Percentiles rank a stretch among this genome's conserved stretches.
phyloP scores from a whole-genome alignment of 2,329 filamentous ascomycete genomes.

The Sporothrix protearum region DNA sequence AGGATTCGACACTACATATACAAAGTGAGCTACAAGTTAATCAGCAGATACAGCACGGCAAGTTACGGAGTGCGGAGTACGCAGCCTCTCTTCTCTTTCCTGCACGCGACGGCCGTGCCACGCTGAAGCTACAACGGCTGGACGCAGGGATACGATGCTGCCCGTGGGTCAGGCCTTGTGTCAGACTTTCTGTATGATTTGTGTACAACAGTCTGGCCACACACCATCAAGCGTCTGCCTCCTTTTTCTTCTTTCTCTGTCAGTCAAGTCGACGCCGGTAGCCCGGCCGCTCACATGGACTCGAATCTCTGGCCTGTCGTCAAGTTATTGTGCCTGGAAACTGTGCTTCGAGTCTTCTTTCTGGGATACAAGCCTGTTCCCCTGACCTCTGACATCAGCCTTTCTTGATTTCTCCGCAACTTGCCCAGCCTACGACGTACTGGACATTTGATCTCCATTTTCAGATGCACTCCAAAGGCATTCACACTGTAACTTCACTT shows the following conservation, averaged over 20 bases:
- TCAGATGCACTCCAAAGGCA: not conserved
- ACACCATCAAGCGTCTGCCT: not conserved
- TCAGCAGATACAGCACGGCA: not conserved
- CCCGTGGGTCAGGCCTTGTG: not conserved
- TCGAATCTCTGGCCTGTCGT: not conserved
- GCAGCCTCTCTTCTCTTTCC: not conserved
- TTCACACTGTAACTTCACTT: not conserved
- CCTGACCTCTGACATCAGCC: not conserved
- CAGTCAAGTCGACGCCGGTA: not conserved
- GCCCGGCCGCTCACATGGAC: not conserved
- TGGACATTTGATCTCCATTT: not conserved
- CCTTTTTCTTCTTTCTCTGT: not conserved
- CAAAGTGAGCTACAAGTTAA: not conserved
- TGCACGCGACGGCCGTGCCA: not conserved
- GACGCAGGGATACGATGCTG: not conserved
- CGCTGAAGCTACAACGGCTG: conserved; percentile 3
- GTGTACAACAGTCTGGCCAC: not conserved
- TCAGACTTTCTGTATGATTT: not conserved
- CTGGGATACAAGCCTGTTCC: not conserved
- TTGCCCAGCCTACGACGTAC: not conserved
- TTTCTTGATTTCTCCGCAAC: not conserved
- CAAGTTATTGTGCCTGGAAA: not conserved
- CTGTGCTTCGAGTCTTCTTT: not conserved
- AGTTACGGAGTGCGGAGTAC: not conserved
- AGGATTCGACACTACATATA: not conserved